Base-by-base conservation (phyloP, 2,329 filamentous ascomycete genomes). In the Fusarium mundagurra region DNA sequence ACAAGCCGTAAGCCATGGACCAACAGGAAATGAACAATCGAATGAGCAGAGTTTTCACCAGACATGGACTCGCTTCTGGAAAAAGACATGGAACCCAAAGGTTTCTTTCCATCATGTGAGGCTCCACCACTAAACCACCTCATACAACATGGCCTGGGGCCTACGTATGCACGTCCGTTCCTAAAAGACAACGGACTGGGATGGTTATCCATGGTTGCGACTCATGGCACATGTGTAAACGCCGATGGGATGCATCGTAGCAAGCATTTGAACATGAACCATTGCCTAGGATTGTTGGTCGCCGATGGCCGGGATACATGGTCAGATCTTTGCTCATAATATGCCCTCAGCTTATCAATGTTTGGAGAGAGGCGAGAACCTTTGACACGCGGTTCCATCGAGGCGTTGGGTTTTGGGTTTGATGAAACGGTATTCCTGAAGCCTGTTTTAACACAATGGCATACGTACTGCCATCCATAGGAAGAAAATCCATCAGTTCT, bases 41-140 rank as follows among this genome's bases (percentile, higher is more conserved):
- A 20, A n/a, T 34, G 48, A 59, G 68, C 64, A 74, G 72, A 74
- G 43, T 74, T 74, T 74, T 74, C 67, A 69, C 39, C 47, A 68
- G 33, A 41, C 50, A 68, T 36, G 64, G 55, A n/a, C 34, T 67
- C 39, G 71, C 55, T 74, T 74, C 71, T 72, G 71, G 72, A 74
- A 74, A 41, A 61, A 50, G 38, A 51, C 36, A 50, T 69, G 64
- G 68, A 74, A 74, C 27, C 60, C 60, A 71, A 67, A 53, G 20
- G 47, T 54, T 71, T 43, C 38, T 44, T 63, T 61, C 67, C 48
- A 74, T 72, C 71, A 67, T 72, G 71, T 63, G 72, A 69, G 71
- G 55, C 24, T 29, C 51, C 51, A 73, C 66, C 66, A 67, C 64
- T 58, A 58, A 69, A 67, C 60, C 67, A 72, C 68, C 55, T 34